A percentile compares a stretch with the other conserved stretches of the same genome.
phyloP scores from a whole-genome alignment of 768 basidiomycete genomes.

The Lentinula boryana region DNA sequence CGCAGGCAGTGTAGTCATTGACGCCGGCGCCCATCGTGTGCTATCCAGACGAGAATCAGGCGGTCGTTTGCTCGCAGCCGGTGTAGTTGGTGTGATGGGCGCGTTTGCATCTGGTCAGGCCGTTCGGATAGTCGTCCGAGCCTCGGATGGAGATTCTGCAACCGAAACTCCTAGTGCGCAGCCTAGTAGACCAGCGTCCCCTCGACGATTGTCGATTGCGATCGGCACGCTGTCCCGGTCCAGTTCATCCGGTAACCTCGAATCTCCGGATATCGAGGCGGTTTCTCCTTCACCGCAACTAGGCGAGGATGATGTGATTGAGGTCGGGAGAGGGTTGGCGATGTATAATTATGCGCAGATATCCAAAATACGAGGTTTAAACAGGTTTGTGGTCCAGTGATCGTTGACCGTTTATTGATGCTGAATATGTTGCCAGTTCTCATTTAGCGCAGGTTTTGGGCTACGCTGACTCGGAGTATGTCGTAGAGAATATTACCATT shows the following conservation, averaged over 20 bases:
- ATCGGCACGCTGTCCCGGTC: conserved; percentile 37
- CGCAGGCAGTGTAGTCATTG: conserved; percentile 83
- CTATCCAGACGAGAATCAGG: conserved; percentile 83
- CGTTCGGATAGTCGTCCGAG: conserved; percentile 70
- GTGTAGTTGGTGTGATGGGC: conserved; percentile 82
- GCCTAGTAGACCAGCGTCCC: conserved; percentile 52
- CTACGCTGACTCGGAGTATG: conserved; percentile 95
- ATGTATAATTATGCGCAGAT: conserved; percentile 97
- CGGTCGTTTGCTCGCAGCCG: conserved; percentile 86
- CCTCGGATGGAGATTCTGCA: conserved; percentile 23
- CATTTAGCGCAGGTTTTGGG: conserved; percentile 76
- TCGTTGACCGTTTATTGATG: conserved; percentile 6
- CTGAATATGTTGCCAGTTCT: conserved; percentile 44
- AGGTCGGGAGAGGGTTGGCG: conserved; percentile 90
- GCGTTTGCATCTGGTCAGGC: conserved; percentile 94
- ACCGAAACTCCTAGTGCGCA: conserved; percentile 24
- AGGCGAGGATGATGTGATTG: conserved; percentile 61
- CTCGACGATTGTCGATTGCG: conserved; percentile 37
- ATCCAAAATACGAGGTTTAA: conserved; percentile 77
- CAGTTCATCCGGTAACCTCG: conserved; percentile 23
- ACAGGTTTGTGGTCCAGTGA: conserved; percentile 60
- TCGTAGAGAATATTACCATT: conserved; percentile 92
- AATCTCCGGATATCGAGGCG: conserved; percentile 20
- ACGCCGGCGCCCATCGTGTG: conserved; percentile 83
- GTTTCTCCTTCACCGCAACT: conserved; percentile 22